Percentiles rank a stretch among this genome's conserved stretches.
Evolutionary conservation across 805 yeast genomes (phyloP).

Genomic region (Kodamaea hsintzibuensis): DNA sequence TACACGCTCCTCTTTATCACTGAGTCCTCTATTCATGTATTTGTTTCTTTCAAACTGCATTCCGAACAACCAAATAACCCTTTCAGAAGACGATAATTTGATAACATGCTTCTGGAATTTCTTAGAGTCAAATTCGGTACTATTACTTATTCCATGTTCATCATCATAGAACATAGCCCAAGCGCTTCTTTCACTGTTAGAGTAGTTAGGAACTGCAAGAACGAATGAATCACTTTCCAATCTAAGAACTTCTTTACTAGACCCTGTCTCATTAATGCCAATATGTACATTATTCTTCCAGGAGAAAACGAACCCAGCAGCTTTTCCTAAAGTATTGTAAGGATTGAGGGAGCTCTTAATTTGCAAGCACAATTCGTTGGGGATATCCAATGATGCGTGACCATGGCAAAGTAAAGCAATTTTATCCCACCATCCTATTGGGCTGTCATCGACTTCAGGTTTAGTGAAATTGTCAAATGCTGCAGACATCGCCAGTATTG

Average conservation of each 20-base stretch:
- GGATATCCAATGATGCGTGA: conserved; percentile 46
- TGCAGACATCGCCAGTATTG: conserved; percentile 49
- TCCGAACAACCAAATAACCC: conserved; percentile 78
- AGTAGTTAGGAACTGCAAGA: conserved; percentile 56
- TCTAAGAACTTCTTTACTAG: conserved; percentile 50
- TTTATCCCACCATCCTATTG: conserved; percentile 54
- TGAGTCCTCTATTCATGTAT: conserved; percentile 25
- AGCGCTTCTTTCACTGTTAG: conserved; percentile 30
- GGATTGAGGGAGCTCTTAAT: conserved; percentile 64
- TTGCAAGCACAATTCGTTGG: conserved; percentile 57
- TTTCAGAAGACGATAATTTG: conserved; percentile 58
- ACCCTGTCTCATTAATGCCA: conserved; percentile 50
- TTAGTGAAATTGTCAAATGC: conserved; percentile 48
- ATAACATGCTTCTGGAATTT: conserved; percentile 46
- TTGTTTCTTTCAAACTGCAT: conserved; percentile 67
- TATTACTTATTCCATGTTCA: conserved; percentile 13
- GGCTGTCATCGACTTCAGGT: conserved; percentile 46
- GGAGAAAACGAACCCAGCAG: conserved; percentile 64
- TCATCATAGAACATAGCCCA: conserved; percentile 41
- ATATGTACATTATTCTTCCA: conserved; percentile 60
- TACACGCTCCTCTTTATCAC: conserved; percentile 45
- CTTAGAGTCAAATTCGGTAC: conserved; percentile 25
- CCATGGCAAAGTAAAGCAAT: conserved; percentile 58
- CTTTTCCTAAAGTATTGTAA: conserved; percentile 53
- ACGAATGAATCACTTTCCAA: conserved; percentile 58